Evolutionary conservation across 2,329 filamentous ascomycete species (phyloP).

Genomic region (Pseudocercospora musae): DNA sequence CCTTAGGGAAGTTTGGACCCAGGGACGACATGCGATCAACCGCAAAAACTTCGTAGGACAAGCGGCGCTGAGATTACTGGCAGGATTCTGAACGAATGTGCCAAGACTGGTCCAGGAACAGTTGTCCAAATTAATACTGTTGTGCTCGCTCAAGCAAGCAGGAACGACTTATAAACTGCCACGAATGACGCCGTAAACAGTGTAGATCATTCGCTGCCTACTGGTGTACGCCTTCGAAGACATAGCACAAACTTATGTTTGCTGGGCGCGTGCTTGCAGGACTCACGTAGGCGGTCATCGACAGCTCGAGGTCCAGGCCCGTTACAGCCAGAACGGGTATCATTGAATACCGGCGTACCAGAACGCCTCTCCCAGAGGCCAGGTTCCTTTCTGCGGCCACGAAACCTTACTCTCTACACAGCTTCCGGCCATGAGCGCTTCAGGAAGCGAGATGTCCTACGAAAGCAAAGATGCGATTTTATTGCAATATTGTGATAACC

Average conservation of each 20-base stretch:
- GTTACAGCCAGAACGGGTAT: neutral
- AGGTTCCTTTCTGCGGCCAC: neutral
- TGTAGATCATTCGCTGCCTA: neutral
- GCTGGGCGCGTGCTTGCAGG: neutral
- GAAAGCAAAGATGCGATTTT: neutral
- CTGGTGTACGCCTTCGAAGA: neutral
- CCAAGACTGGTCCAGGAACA: neutral
- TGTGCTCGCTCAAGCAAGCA: neutral
- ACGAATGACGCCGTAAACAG: neutral
- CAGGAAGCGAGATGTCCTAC: neutral
- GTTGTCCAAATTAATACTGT: neutral
- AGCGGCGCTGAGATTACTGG: neutral
- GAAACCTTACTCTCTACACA: neutral
- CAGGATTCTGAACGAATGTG: neutral
- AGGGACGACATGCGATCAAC: neutral
- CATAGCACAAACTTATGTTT: neutral
- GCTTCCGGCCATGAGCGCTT: neutral
- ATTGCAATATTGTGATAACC: neutral
- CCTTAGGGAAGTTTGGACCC: neutral
- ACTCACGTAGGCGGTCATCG: neutral
- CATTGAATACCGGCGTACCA: neutral
- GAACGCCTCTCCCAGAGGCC: neutral
- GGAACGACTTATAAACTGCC: neutral
- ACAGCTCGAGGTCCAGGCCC: neutral
- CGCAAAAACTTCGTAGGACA: neutral